phyloP scores from a whole-genome alignment of 345 rosid genomes.

The Cochlearia excelsa region DNA sequence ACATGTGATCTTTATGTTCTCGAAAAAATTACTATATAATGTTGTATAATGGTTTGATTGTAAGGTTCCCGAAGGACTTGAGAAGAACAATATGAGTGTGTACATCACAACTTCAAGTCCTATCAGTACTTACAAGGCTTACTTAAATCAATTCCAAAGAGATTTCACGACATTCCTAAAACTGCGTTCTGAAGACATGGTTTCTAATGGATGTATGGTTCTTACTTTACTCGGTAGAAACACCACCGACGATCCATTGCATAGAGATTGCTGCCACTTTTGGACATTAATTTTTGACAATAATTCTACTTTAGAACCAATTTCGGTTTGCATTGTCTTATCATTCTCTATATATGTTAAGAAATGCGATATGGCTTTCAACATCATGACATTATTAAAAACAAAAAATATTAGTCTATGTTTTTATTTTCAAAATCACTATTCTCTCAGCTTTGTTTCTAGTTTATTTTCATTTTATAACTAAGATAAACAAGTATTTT shows the following conservation, averaged over 20 bases:
- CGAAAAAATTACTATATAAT: no score
- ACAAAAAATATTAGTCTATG: no score
- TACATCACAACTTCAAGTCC: constrained; percentile 38
- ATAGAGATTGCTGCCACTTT: constrained; percentile 29
- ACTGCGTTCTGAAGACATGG: constrained; percentile 40
- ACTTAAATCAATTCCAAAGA: constrained; percentile 38
- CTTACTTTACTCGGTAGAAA: constrained; percentile 38
- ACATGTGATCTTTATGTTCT: no score
- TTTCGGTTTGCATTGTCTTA: no score
- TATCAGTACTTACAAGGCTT: constrained; percentile 35
- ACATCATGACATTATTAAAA: no score
- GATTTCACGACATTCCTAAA: constrained; percentile 44
- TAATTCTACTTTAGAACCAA: no score
- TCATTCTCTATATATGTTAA: no score
- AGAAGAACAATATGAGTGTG: constrained; percentile 23
- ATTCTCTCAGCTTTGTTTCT: no score
- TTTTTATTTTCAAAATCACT: no score
- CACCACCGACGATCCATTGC: constrained; percentile 34
- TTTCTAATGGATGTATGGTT: constrained; percentile 42
- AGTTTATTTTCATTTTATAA: no score
- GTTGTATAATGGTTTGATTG: not conserved
- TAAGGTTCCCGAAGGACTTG: constrained; percentile 37
- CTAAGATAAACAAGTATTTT: no score
- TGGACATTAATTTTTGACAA: constrained; percentile 19
- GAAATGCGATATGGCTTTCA: no score